Base-by-base conservation (phyloP, 2,329 filamentous ascomycete genomes). In the Whalleya microplaca region DNA sequence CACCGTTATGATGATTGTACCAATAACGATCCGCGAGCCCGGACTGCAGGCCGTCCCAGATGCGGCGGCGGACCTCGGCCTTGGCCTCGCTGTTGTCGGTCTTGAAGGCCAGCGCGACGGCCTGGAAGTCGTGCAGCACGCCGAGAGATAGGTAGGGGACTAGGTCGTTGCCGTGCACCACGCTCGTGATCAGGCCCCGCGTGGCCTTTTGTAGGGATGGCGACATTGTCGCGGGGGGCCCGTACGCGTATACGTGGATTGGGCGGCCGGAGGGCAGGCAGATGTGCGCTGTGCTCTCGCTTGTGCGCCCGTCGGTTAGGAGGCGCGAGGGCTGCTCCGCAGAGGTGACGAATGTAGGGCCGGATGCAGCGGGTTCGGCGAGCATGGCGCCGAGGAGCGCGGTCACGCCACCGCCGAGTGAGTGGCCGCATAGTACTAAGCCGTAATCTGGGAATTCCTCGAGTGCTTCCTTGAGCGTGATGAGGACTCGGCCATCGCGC, bases 161-260 rank as follows among this genome's bases (percentile, higher is more conserved):
- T 9, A 92, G 76, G 67, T 93, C 90, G 67, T 86, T 83, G 18
- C 87, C 87, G 65, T 92, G 87, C 10, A 92, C 83, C 3, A 90
- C 80, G 8, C 85, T 91, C 2, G 90, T 93, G 58, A 93, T 88
- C 7, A 93, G 79, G 1, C 88, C 89, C 14, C 87, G 81, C 0
- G 90, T 92, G 10, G 87, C 86, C 56, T 83, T 83, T 42, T 89
- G 84, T 7, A 93, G 79, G 2, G 86, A 83, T 0, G 87, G 80
- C 0, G 88, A 90, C 81, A 92, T 85, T 14, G 87, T 88, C 0
- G 88, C 84, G 0, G 89, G 89, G 1, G 89, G 86, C 0, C 90
- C 90, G 69, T 92, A 93, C 6, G 90, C 87, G 69, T 91, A 93
- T 12, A 92, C 90, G 64, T 93, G 90, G 19, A 92, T 88, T 2